Percentiles rank a stretch among this genome's conserved stretches.
Evolutionary conservation across 768 basidiomycete species (phyloP).

Genomic region (Macrolepiota dolichaula): DNA sequence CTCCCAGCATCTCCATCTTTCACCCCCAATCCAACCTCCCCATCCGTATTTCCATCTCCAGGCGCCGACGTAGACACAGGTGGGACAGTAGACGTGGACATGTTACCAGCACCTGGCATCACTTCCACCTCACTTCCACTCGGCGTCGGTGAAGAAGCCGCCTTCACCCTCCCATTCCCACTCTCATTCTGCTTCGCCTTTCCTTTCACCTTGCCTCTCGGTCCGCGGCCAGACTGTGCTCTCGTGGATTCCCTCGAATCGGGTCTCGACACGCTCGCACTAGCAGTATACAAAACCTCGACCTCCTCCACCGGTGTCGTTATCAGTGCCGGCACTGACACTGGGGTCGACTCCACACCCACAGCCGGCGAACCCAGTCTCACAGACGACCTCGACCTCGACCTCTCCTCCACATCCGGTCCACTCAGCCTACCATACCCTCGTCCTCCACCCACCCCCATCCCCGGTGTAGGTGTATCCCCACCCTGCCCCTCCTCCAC

Average conservation of each 20-base stretch:
- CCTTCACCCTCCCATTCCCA: background rate
- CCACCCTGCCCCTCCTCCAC: constrained; percentile 27
- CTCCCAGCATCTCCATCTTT: background rate
- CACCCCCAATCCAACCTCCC: background rate
- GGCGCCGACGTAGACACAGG: no score
- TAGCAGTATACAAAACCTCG: background rate
- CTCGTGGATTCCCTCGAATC: no score
- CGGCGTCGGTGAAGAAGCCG: background rate
- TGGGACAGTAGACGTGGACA: no score
- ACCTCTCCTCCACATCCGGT: constrained; percentile 32
- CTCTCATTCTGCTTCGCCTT: constrained; percentile 7
- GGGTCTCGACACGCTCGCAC: no score
- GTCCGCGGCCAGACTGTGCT: constrained; percentile 19
- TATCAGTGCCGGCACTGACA: no score
- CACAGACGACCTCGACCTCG: constrained; percentile 42
- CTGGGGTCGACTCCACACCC: no score
- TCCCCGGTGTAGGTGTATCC: constrained; percentile 37
- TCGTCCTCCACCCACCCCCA: background rate
- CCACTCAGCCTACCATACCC: constrained; percentile 31
- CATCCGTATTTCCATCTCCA: no score
- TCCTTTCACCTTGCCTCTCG: background rate
- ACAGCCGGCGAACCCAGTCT: no score
- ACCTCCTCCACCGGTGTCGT: background rate
- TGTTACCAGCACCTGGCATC: background rate
- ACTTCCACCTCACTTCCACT: background rate